Base-by-base conservation (phyloP, 1,139 yeast genomes). In the Taphrina flavorubra region DNA sequence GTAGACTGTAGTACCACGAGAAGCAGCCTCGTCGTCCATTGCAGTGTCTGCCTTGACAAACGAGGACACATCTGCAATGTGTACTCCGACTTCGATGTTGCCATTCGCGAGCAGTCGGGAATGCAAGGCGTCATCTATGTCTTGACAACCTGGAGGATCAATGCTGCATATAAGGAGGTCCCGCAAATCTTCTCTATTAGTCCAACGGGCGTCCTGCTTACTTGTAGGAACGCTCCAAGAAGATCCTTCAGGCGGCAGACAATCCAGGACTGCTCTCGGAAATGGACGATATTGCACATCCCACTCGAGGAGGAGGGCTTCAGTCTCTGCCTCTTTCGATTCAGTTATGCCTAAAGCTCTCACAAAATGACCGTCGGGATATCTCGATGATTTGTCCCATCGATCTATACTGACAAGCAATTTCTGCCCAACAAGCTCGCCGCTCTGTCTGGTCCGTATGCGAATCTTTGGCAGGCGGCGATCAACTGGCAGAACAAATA, bases 141-240 rank as follows among this genome's bases (percentile, higher is more conserved):
- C 99, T 73, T 92, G 98, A 86, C 99, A 94, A 57, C 89, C 88
- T 1, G 97, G 97, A 14, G 99, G 99, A 82, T 95, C 99, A 73
- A 95, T 95, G 51, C 97, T 89, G 78, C 99, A 95, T 53, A 95
- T 92, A 60, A 91, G 81, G 74, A 91, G 86, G 74, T 94, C 95
- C 76, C 99, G 85, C 71, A 92, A 82, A 78, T 95, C 99, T 69
- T 81, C 84, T 77, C 99, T 86, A 73, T 87, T 85, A 44, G 82
- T 81, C 74, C 89, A 79, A 72, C 85, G 81, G 11, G 85, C 84
- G 76, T 88, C 94, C 40, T 77, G 76, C 2, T 74, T 72, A 56
- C 73, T 75, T 65, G 82, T 86, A 2, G 97, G 97, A 18, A 92
- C 97, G 70, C 81, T 85, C 99, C 99, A 95, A 71, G 89, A 85